phyloP scores from a whole-genome alignment of 441 rosid species.

The Populus trichocarpa region DNA sequence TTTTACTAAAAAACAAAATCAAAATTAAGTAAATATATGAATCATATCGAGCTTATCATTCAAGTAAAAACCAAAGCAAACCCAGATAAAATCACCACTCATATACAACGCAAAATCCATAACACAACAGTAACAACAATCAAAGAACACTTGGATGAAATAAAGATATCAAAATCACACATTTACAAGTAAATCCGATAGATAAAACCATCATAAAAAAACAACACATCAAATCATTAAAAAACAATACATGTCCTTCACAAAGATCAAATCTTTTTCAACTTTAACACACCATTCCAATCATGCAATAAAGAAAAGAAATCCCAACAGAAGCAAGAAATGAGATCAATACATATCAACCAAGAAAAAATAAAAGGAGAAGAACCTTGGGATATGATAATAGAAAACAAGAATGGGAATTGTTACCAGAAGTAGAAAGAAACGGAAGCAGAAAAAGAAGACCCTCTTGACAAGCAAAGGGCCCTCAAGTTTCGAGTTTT shows the following conservation, averaged over 20 bases:
- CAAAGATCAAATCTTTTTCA: neutral
- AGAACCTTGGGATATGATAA: neutral
- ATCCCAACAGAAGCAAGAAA: neutral
- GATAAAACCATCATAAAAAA: neutral
- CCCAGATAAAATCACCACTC: neutral
- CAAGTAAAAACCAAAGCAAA: constrained; percentile 2
- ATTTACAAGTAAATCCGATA: neutral
- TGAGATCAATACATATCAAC: constrained; percentile 5
- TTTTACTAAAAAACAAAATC: neutral
- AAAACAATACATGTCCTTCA: neutral
- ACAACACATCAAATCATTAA: neutral
- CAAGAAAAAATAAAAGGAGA: neutral
- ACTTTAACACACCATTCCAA: neutral
- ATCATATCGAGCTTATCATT: neutral
- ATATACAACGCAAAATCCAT: neutral
- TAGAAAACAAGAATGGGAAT: neutral
- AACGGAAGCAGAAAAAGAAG: constrained; percentile 10
- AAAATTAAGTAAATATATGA: neutral
- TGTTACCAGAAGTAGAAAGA: constrained; percentile 15
- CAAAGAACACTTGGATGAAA: neutral
- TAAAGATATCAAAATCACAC: neutral
- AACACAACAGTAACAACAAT: neutral
- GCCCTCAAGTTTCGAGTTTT: constrained; percentile 22
- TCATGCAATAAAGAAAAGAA: neutral
- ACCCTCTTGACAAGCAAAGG: constrained; percentile 28